Evolutionary conservation across 2,329 filamentous ascomycete genomes (phyloP), one percentile per base, ranked within the genome.

Genomic region (Bretziella fagacearum): DNA sequence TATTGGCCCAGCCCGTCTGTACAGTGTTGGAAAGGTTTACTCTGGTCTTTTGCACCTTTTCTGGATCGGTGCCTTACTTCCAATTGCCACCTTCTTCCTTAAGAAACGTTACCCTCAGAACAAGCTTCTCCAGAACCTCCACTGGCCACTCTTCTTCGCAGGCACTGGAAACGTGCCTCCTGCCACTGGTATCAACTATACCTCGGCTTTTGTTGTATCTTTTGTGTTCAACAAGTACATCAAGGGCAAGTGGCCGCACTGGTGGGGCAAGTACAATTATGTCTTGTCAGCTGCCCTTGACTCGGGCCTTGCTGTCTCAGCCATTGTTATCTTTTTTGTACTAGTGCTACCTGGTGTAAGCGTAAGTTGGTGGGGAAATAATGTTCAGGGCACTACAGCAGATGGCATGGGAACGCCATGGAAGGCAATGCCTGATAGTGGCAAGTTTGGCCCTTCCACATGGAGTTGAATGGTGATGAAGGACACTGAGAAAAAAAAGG

Each of bases 181-280:
- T 0, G 72, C 72, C 0, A 74, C 72, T 0, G 66, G 68, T 1
- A 65, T 73, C 49, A 73, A 68, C 57, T 67, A 74, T 48, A 63
- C 69, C 25, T 60, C 66, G 43, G 75, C 70, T 68, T 67, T 67
- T 10, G 63, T 71, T 44, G 65, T 74, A 8, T 71, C 71, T 2
- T 63, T 67, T 46, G 47, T 71, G 48, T 75, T 74, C 62, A 74
- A 75, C 56, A 68, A 65, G 53, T 65, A 58, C 44, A 66, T 75
- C 50, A 65, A 65, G 44, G 59, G 65, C 48, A 61, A 63, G 41
- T 72, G 60, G 58, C 61, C 63, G 10, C 70, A 68, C 18, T 75
- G 71, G 72, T 76, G 72, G 72, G 65, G 50, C 46, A 63, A 63
- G 44, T 76, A 74, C 61, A 77, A 75, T 58, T 77, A 75, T 50